A percentile compares a stretch with the other conserved stretches of the same genome.
These are phyloP conservation scores for Penicillium mononematosum DNA, from an alignment of 495 filamentous ascomycete species.

Conservation along the genomic window DNA sequence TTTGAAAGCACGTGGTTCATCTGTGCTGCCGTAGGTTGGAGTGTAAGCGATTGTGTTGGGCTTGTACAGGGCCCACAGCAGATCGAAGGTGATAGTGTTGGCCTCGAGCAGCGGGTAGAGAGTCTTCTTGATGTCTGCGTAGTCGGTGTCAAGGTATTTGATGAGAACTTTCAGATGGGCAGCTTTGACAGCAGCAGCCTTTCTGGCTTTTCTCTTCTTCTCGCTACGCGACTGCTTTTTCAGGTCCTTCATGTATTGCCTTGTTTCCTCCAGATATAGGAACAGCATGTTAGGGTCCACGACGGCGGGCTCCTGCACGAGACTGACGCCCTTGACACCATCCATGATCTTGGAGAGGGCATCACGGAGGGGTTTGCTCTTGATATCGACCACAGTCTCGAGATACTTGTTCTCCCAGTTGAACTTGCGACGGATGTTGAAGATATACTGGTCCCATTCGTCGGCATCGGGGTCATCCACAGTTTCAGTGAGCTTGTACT, in stretches of 20 bases:
- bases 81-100: slow-evolving; percentile 85
- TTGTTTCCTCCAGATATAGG: slow-evolving; percentile 78
- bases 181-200: slow-evolving; percentile 50
- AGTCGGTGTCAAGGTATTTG: slow-evolving; percentile 81
- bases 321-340: slow-evolving; percentile 74
- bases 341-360: slow-evolving; percentile 74
- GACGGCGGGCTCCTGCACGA: slow-evolving; percentile 76
- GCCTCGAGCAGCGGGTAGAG: slow-evolving; percentile 81
- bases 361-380: slow-evolving; percentile 75
- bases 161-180: slow-evolving; percentile 75
- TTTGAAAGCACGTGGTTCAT: slow-evolving; percentile 88
- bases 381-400: slow-evolving; percentile 79
- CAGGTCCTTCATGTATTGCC: slow-evolving; percentile 62
- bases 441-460: slow-evolving; percentile 82
- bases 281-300: slow-evolving; percentile 88
- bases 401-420: slow-evolving; percentile 86
- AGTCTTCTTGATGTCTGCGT: slow-evolving; percentile 72
- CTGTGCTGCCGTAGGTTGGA: slow-evolving; percentile 71
- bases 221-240: slow-evolving; percentile 59
- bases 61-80: slow-evolving; percentile 89
- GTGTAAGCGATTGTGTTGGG: slow-evolving; percentile 84
- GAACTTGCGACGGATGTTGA: slow-evolving; percentile 82
- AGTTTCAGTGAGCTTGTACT: slow-evolving; percentile 80
- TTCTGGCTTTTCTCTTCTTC: slow-evolving; percentile 66
- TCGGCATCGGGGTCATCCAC: slow-evolving; percentile 67